Conservation (phyloP, 768 basidiomycete genomes). For the Hypholoma sublateritium region DNA sequence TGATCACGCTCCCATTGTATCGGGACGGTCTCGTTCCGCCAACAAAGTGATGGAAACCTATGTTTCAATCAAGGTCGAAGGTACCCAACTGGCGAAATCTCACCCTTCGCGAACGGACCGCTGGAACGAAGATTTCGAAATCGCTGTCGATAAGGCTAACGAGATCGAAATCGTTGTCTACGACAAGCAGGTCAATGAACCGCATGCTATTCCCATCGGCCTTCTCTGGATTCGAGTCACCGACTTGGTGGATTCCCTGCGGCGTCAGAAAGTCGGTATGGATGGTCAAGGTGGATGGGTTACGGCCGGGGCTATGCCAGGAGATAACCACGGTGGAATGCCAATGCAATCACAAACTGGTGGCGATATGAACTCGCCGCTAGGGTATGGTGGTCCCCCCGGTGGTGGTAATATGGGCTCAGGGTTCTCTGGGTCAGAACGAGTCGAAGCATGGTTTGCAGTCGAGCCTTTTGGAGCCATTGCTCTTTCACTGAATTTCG, state of each 20-base stretch:
- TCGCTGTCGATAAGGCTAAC: slow-evolving; percentile 95
- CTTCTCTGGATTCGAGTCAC: slow-evolving; percentile 93
- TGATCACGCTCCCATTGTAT: slow-evolving; percentile 84
- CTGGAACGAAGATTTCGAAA: slow-evolving; percentile 98
- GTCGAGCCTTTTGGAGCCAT: slow-evolving; percentile 98
- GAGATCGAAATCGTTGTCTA: slow-evolving; percentile 97
- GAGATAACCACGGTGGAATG: slow-evolving; percentile 43
- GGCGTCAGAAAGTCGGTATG: slow-evolving; percentile 88
- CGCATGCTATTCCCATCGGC: slow-evolving; percentile 85
- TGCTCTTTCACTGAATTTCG: slow-evolving; percentile 84
- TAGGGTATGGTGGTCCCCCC: slow-evolving; percentile 46
- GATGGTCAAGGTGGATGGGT: slow-evolving; percentile 96
- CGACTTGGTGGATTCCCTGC: slow-evolving; percentile 90
- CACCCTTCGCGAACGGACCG: slow-evolving; percentile 93
- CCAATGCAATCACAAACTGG: slow-evolving; percentile 30
- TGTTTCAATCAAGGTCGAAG: slow-evolving; percentile 95
- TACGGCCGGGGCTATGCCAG: slow-evolving; percentile 87
- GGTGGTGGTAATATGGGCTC: slow-evolving; percentile 32
- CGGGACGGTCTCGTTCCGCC: slow-evolving; percentile 66
- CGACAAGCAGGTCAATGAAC: slow-evolving; percentile 84
- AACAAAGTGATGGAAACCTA: slow-evolving; percentile 84
- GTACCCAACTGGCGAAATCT: slow-evolving; percentile 87
- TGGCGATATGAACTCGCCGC: slow-evolving; percentile 48
- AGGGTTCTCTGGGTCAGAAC: slow-evolving; percentile 55
- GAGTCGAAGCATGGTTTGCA: slow-evolving; percentile 95